Base-by-base conservation (phyloP, 192 early-diverging fungal species). In the Coemansia sp. region DNA sequence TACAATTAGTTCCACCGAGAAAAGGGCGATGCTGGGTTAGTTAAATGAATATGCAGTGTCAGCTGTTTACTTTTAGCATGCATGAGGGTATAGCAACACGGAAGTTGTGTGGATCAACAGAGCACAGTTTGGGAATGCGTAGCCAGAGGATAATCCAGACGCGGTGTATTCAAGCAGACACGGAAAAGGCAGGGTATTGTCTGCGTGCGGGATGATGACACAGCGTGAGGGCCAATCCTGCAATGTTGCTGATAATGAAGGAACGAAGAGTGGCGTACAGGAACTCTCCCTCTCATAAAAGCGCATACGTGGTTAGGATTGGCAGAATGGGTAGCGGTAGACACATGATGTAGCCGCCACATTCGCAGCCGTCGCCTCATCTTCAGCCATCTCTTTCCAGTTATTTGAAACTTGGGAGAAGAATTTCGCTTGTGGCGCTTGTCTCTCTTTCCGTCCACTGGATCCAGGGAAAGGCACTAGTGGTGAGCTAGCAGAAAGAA, bases 1-100 rank as follows among this genome's bases (percentile, higher is more conserved):
- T 73, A 73, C 57, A 63, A 2, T 57, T 74, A 17, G 13, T 1
- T 45, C 42, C 7, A 5, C 11, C 42, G 17, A 45, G 4, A 5
- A 45, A 17, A 45, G 5, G 15, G 42, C 4, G 15, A 45, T 0
- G 10, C 0, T 7, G 11, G 42, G 15, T 17, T 45, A 45, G 15
- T 45, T 17, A 45, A 7, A 45, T 29, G 9, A 25, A 41, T 52
- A 52, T 35, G 61, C 34, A 36, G 19, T 15, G 48, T 10, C 29
- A 13, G 0, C 9, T 53, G 22, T 13, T 9, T 43, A 17, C 22
- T 62, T 55, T 56, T 32, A 38, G n/a, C 40, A 62, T 20, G 36
- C 35, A 41, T 25, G 45, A 25, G 29, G 40, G 29, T 29, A 29
- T 29, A 29, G 29, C 29, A 29, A 29, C 29, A 29, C 1, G 29